A percentile compares a stretch with the other conserved stretches of the same genome.
These are phyloP conservation scores for Elongisporangium senticosum DNA, from an alignment of 352 stramenopile species.

Conservation along the genomic window DNA sequence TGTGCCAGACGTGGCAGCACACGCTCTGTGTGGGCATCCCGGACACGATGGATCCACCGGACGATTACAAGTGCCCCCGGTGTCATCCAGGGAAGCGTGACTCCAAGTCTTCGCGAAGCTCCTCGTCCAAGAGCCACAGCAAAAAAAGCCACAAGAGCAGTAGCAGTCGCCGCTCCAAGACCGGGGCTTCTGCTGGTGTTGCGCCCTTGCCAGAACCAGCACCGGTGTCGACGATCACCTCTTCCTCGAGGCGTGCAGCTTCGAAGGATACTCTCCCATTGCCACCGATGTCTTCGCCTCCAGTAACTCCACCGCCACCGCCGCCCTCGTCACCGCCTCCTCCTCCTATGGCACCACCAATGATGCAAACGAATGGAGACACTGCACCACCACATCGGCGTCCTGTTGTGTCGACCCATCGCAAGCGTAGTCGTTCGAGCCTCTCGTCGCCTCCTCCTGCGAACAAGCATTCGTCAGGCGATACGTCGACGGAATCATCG, in stretches of 20 bases:
- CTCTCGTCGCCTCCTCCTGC: neutral
- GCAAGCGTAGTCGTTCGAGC: conserved; percentile 15
- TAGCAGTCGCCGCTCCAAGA: conserved; percentile 8
- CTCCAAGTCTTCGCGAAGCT: conserved; percentile 1
- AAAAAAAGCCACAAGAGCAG: conserved; percentile 14
- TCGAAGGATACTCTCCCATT: neutral
- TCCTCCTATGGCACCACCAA: conserved; percentile 2
- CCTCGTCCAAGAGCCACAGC: conserved; percentile 4
- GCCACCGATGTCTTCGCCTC: conserved; percentile 2
- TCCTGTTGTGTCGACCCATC: conserved; percentile 10
- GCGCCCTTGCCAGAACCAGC: neutral
- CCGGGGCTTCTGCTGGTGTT: neutral
- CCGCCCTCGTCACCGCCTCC: conserved; percentile 20
- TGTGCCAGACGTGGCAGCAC: conserved; percentile 72
- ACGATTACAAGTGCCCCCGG: conserved; percentile 48
- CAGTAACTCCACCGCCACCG: conserved; percentile 16
- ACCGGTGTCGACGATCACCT: neutral
- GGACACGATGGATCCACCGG: conserved; percentile 37
- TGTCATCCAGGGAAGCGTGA: conserved; percentile 20
- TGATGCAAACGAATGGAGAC: neutral
- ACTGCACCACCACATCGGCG: neutral
- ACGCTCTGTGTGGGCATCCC: conserved; percentile 56
- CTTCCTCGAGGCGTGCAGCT: neutral
- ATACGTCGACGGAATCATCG: neutral
- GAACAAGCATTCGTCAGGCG: neutral